A percentile compares a stretch with the other conserved stretches of the same genome.
These are phyloP conservation scores for Sodiomyces alkalinus DNA, from an alignment of 2,329 filamentous ascomycete species.

Conservation along the genomic window DNA sequence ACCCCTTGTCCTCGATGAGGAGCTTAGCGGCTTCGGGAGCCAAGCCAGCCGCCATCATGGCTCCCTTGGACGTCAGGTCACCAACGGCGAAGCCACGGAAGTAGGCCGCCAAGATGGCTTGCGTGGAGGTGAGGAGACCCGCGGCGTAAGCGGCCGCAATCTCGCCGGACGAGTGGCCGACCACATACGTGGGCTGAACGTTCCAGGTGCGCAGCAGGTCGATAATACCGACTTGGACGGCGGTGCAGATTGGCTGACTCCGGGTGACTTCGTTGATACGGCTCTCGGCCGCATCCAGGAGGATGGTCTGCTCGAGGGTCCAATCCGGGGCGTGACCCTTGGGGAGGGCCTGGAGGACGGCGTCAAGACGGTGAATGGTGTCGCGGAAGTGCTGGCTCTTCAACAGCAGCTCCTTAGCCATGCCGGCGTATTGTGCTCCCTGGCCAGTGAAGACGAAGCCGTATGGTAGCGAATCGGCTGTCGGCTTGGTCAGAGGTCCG, in stretches of 20 bases:
- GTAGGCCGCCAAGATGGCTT: constrained; percentile 9
- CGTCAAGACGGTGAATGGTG: constrained; percentile 6
- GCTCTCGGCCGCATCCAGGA: constrained; percentile 7
- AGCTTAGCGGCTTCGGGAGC: background rate
- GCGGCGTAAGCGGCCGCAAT: constrained; percentile 8
- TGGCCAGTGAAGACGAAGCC: constrained; percentile 12
- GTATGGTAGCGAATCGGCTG: constrained; percentile 4
- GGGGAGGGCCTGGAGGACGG: background rate
- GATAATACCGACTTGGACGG: constrained; percentile 18
- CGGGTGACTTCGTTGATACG: constrained; percentile 3
- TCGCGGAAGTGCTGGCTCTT: background rate
- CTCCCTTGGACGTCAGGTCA: background rate
- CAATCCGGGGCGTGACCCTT: background rate
- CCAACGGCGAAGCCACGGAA: constrained; percentile 7
- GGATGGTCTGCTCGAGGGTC: constrained; percentile 4
- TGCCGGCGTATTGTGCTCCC: constrained; percentile 11
- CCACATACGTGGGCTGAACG: constrained; percentile 3
- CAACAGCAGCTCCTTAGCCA: constrained; percentile 8
- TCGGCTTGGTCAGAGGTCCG: background rate
- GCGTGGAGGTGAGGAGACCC: constrained; percentile 4
- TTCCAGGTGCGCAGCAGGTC: constrained; percentile 10
- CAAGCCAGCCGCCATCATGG: constrained; percentile 2
- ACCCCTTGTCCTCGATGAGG: constrained; percentile 6
- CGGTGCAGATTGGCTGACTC: constrained; percentile 18
- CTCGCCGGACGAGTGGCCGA: constrained; percentile 8